Evolutionary conservation across 768 basidiomycete genomes (phyloP), one percentile per base, ranked within the genome.

Genomic region (Mycena vulgaris): DNA sequence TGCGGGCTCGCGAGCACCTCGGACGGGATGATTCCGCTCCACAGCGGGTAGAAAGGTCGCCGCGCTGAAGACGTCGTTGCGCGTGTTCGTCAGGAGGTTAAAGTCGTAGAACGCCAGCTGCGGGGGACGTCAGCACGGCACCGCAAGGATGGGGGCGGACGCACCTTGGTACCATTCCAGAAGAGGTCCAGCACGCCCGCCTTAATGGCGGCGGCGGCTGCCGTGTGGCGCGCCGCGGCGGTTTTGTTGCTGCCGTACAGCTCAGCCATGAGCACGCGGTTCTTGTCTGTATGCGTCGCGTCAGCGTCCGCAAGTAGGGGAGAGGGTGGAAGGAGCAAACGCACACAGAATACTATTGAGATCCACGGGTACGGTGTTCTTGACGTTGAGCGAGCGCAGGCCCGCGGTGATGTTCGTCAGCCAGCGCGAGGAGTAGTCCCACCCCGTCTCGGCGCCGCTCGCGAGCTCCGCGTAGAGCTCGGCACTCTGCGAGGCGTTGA

Each of bases 101-200:
- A 93, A 98, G 80, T 97, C 96, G 75, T 97, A 97, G 81, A 97
- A 97, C 0, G 92, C 92, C n/a, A 95, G 84, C 83, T 72, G 28
- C 40, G 42, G 5, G 47, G 57, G 25, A 45, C 45, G 39, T 17
- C 52, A 33, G 55, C 5, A 7, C 14, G 47, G 23, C 23, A 16
- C 27, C n/a, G n/a, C n/a, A n/a, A n/a, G n/a, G n/a, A n/a, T n/a
- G n/a, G n/a, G n/a, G n/a, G 66, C 21, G 25, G 23, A 60, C 78
- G 13, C 42, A 86, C 86, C 82, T 93, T 94, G 10, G 83, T 80
- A 0, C 89, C 72, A 76, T 97, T 93, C 96, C 96, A 98, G 80
- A 90, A 84, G 11, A 98, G 87, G 78, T 98, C 97, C 39, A 98
- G 82, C 68, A 98, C 89, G 0, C 91, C 96, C 25, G 81, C 84